Percentiles rank a stretch among this genome's conserved stretches.
Evolutionary conservation across 2,329 filamentous ascomycete genomes (phyloP).

Genomic region (Incumbomyces delicatus): DNA sequence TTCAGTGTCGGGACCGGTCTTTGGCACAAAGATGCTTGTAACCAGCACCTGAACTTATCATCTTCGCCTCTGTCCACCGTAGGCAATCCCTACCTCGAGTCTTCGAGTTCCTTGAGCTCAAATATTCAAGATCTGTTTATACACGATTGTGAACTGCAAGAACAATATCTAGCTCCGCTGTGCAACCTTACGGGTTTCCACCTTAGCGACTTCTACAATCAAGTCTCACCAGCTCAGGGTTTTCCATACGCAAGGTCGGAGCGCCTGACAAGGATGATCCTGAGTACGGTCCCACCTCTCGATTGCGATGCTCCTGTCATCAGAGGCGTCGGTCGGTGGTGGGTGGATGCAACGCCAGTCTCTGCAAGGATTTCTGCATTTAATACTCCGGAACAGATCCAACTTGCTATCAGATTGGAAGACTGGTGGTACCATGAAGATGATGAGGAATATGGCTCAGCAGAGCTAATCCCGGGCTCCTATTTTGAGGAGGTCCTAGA

Average conservation of each 20-base stretch:
- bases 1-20: too few species aligned
- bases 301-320: background rate
- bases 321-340: background rate
- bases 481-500: background rate
- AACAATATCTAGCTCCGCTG: too few species aligned
- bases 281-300: background rate
- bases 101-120: too few species aligned
- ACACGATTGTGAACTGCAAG: too few species aligned
- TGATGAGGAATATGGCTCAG: background rate
- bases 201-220: background rate
- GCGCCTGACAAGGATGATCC: background rate
- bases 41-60: too few species aligned
- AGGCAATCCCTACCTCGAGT: too few species aligned
- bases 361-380: background rate
- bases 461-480: background rate
- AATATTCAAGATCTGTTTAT: too few species aligned
- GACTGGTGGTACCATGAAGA: background rate
- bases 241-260: background rate
- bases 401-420: background rate
- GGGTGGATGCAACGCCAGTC: background rate
- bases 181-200: slow-evolving; percentile 4
- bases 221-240: background rate
- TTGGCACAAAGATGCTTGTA: too few species aligned
- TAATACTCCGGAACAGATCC: background rate
- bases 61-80: too few species aligned